These are phyloP conservation scores for Russula emetica DNA, from an alignment of 768 basidiomycete species.

Conservation along the genomic window DNA sequence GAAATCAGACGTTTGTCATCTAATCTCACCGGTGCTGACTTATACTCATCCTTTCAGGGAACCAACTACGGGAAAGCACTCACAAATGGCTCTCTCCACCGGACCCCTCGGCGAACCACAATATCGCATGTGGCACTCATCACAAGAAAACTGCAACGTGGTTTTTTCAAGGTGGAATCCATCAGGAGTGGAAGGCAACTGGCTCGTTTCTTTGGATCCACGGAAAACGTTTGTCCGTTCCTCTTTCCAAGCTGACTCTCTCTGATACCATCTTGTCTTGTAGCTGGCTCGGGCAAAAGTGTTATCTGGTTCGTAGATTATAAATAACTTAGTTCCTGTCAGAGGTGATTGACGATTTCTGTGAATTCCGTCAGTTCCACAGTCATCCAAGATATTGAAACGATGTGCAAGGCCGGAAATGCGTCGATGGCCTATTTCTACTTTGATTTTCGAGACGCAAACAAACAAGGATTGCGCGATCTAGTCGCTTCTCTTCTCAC, in stretches of 20 bases:
- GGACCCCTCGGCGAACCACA: conserved; percentile 5
- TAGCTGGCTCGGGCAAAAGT: background rate
- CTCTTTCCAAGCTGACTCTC: background rate
- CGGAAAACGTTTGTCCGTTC: conserved; percentile 3
- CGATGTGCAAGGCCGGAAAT: background rate
- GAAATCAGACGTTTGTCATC: background rate
- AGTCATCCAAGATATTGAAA: background rate
- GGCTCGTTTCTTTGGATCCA: conserved; percentile 5
- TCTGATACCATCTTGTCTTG: too few species aligned
- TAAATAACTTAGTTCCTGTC: background rate
- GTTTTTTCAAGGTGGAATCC: background rate
- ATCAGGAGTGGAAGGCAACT: background rate
- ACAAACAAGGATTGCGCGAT: background rate
- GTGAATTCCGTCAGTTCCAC: conserved; percentile 11
- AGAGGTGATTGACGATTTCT: background rate
- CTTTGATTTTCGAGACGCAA: background rate
- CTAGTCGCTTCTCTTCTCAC: conserved; percentile 2
- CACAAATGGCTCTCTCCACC: conserved; percentile 11
- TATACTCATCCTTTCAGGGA: background rate
- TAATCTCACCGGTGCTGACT: background rate
- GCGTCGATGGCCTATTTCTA: conserved; percentile 4
- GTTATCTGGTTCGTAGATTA: background rate
- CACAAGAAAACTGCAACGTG: background rate
- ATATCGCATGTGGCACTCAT: background rate
- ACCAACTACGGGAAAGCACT: background rate